Percentiles rank a stretch among this genome's conserved stretches.
Conservation (phyloP, 2,329 filamentous ascomycete species). For the Claviceps purpurea region DNA sequence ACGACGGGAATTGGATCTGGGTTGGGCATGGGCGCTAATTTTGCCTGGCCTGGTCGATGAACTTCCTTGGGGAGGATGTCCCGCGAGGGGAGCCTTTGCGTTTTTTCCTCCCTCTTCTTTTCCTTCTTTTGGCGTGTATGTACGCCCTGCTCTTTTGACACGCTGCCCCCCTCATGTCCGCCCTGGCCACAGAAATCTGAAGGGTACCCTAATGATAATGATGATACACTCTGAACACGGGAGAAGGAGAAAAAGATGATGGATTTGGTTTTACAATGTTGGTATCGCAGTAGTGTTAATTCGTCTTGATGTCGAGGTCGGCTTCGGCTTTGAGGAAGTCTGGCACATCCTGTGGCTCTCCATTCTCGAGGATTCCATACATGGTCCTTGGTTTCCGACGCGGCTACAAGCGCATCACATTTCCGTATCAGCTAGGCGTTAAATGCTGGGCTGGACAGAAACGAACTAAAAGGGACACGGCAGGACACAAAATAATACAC, state of each 20-base stretch:
- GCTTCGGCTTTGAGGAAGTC: constrained; percentile 9
- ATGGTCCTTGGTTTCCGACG: constrained; percentile 23
- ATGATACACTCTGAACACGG: neutral
- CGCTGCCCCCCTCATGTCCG: neutral
- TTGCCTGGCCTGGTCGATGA: constrained; percentile 37
- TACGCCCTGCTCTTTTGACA: neutral
- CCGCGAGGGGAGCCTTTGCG: no score
- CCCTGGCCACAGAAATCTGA: neutral
- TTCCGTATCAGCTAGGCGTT: neutral
- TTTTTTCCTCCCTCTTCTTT: neutral
- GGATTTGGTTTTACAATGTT: neutral
- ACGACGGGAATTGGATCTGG: constrained; percentile 32
- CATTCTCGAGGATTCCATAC: constrained; percentile 28
- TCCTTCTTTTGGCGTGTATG: neutral
- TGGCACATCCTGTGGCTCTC: constrained; percentile 26
- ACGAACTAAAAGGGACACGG: no score
- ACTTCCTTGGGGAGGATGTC: no score
- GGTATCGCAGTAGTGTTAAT: neutral
- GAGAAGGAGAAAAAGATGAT: neutral
- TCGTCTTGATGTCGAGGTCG: constrained; percentile 9
- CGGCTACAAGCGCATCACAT: constrained; percentile 15
- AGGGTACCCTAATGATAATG: neutral
- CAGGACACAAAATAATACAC: neutral
- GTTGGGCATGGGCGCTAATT: constrained; percentile 42
- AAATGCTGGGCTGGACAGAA: no score